Conservation (phyloP, 2,329 filamentous ascomycete genomes). For the Sporothrix pallida region DNA sequence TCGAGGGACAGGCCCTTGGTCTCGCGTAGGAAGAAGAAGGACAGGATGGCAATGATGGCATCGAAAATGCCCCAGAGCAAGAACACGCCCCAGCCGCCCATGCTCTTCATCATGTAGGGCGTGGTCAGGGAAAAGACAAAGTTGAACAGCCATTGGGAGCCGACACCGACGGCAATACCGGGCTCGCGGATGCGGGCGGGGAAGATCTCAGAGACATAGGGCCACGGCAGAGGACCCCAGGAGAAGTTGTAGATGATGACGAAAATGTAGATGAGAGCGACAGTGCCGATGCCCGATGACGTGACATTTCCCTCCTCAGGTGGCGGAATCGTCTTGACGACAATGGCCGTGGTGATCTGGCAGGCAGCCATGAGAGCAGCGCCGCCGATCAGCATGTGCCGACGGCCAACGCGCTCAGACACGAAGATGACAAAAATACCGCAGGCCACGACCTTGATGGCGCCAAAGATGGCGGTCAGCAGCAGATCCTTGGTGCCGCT, state of each 20-base stretch:
- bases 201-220: constrained; percentile 58
- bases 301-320: constrained; percentile 44
- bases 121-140: constrained; percentile 56
- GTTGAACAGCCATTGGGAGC: constrained; percentile 57
- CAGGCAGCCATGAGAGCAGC: constrained; percentile 53
- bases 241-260: constrained; percentile 58
- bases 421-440: constrained; percentile 59
- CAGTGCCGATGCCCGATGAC: constrained; percentile 54
- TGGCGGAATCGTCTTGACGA: constrained; percentile 51
- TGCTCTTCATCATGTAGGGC: constrained; percentile 55
- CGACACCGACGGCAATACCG: constrained; percentile 53
- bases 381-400: constrained; percentile 50
- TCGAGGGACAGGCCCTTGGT: constrained; percentile 73
- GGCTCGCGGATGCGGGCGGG: constrained; percentile 55
- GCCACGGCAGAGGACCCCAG: constrained; percentile 59
- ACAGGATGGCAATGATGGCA: constrained; percentile 49
- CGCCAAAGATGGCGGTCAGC: constrained; percentile 60
- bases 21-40: constrained; percentile 66
- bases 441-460: constrained; percentile 58
- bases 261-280: constrained; percentile 61
- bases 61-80: constrained; percentile 55
- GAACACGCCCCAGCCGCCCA: constrained; percentile 54
- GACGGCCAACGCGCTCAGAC: constrained; percentile 54
- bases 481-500: constrained; percentile 53
- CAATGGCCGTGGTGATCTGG: constrained; percentile 51